Base-by-base conservation (phyloP, 2,329 filamentous ascomycete species). In the Hypoxylon sp. region DNA sequence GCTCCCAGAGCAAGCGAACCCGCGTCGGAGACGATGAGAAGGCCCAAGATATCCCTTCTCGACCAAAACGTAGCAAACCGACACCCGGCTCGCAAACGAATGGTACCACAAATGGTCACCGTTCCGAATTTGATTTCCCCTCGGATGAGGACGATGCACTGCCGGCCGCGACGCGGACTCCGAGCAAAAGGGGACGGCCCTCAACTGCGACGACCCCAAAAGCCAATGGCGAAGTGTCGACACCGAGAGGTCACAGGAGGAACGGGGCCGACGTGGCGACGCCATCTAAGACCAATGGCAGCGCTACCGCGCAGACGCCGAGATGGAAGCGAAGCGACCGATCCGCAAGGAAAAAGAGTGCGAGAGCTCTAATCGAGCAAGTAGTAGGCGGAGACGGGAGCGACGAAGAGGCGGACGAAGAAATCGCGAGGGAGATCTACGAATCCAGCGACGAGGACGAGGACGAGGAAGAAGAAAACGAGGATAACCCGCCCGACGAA, bases 271-370 rank as follows among this genome's bases (percentile, higher is more conserved):
- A 64, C 11, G 26, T 45, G 3, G 64, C 56, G 16, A 77, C 75
- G 3, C 75, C 74, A 2, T 75, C 72, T 4, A 71, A 68, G 38
- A 58, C 61, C 3, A 71, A 62, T 20, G 73, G 74, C 9, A 36
- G 20, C 2, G 53, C 73, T 20, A 80, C 74, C 33, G 79, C 77
- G 5, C 73, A 80, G 32, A 93, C 90, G 0, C 90, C 92, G 0
- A 86, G 87, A 36, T 85, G 88, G 70, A 83, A 85, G 42, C 87
- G 85, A 67, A 91, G 92, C 68, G 93, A 97, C 78, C 89, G 91
- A 50, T 97, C 94, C 4, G 95, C 94, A 1, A 88, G 91, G 72
- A 89, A 89, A 74, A 97, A 97, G 82, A 97, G 92, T 76, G 91
- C 91, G 20, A 85, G 89, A 53, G 87, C 88, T 2, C 80, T 97